Evolutionary conservation across 768 basidiomycete species (phyloP), one percentile per base, ranked within the genome.

Genomic region (Suillus placidus): DNA sequence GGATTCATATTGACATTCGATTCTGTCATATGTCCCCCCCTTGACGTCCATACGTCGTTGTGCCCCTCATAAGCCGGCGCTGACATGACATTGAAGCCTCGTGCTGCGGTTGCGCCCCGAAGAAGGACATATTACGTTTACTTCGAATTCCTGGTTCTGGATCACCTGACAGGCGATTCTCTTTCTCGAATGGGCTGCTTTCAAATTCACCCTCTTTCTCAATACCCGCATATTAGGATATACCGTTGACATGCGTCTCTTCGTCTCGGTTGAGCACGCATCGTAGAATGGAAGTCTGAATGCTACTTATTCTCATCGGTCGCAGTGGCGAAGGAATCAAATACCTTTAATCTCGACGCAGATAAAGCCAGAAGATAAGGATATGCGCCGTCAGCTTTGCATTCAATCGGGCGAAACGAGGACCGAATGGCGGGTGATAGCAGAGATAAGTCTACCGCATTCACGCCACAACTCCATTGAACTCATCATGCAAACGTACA

Each of bases 321-420:
- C 37, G 16, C 14, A 40, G 18, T 30, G 18, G 57, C 57, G 38
- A 58, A 26, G 37, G 8, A 30, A 60, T 8, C 30, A 10, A n/a
- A 60, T 20, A 6, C 40, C 10, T 32, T 18, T 58, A 26, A 40
- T 30, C 38, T 40, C 38, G 37, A 30, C 26, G 26, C 40, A 20
- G 40, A 60, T 60, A 60, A 60, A 40, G 40, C 12, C 12, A 60
- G 58, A 32, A 60, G 58, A 60, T 60, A 60, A 60, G 58, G 23
- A 30, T 54, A 54, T 54, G 10, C 30, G 23, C 16, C 10, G 6
- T 60, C 26, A 60, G 18, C 3, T 40, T 30, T 32, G 40, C 8
- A 12, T 60, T 38, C 18, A 40, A 40, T 3, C 26, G 38, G 57
- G 38, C 26, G 26, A 30, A 42, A 30, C 58, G 40, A 60, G 18